These are phyloP conservation scores for Claviceps sp. DNA, from an alignment of 2,329 filamentous ascomycete genomes.

Conservation along the genomic window DNA sequence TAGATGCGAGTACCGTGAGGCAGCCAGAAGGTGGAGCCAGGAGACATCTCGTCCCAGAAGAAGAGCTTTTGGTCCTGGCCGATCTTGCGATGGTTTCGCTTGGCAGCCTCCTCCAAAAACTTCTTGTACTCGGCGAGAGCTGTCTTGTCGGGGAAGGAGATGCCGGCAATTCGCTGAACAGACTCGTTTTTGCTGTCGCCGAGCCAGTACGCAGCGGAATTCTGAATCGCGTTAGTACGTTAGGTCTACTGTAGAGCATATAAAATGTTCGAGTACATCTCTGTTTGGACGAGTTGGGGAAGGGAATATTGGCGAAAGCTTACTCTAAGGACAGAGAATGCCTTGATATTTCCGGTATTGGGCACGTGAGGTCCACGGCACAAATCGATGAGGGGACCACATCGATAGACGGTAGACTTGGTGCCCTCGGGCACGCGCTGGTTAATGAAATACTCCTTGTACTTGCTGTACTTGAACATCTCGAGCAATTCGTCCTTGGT, in stretches of 20 bases:
- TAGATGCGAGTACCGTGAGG: conserved; percentile 90
- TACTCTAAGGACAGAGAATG: conserved; percentile 80
- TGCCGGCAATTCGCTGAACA: conserved; percentile 89
- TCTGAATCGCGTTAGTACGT: conserved; percentile 35
- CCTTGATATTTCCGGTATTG: conserved; percentile 81
- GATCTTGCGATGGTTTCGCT: conserved; percentile 88
- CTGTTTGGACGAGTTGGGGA: background rate
- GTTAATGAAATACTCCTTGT: conserved; percentile 93
- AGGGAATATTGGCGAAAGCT: background rate
- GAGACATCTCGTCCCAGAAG: conserved; percentile 91
- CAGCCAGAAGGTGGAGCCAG: conserved; percentile 83
- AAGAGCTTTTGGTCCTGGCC: conserved; percentile 94
- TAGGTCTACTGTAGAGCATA: conserved; percentile 4
- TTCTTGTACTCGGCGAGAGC: conserved; percentile 84
- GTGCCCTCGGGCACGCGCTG: conserved; percentile 61
- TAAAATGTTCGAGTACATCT: background rate
- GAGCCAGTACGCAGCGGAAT: conserved; percentile 65
- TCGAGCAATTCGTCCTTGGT: conserved; percentile 85
- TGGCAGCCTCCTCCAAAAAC: conserved; percentile 94
- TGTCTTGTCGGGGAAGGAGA: conserved; percentile 94
- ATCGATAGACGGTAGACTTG: conserved; percentile 86
- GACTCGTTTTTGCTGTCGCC: conserved; percentile 90
- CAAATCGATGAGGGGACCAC: conserved; percentile 86
- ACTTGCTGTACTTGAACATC: conserved; percentile 95
- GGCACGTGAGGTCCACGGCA: conserved; percentile 92